Percentiles rank a stretch among this genome's conserved stretches.
Conservation (phyloP, 495 filamentous ascomycete species). For the Parathielavia appendiculata region DNA sequence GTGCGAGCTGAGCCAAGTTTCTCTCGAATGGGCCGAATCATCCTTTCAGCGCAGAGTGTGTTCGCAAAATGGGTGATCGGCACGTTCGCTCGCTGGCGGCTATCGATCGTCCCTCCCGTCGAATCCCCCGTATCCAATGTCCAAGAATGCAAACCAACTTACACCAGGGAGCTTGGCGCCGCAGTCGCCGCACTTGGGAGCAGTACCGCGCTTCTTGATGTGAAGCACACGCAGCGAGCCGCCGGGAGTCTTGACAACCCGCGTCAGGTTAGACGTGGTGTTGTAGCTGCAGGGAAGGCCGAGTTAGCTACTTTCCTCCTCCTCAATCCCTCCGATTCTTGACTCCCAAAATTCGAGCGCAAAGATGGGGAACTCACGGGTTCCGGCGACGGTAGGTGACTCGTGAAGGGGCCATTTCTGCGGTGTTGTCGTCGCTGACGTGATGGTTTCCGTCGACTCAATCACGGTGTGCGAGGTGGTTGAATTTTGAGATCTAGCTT, state of each 20-base stretch:
- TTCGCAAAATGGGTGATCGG: neutral
- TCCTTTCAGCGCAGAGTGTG: neutral
- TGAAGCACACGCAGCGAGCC: constrained; percentile 91
- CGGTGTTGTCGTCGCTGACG: constrained; percentile 53
- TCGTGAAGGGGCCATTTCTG: constrained; percentile 55
- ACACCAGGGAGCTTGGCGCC: constrained; percentile 91
- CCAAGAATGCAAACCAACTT: constrained; percentile 44
- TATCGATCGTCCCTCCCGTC: neutral
- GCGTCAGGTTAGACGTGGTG: constrained; percentile 93
- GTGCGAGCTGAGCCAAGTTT: neutral
- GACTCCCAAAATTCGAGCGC: constrained; percentile 3
- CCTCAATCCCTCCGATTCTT: constrained; percentile 11
- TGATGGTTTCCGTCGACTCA: constrained; percentile 42
- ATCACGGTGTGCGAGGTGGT: constrained; percentile 43
- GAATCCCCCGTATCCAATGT: constrained; percentile 1
- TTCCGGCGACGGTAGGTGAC: constrained; percentile 76
- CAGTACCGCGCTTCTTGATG: constrained; percentile 96
- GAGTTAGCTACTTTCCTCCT: constrained; percentile 23
- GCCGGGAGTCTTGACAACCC: constrained; percentile 92
- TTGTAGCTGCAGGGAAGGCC: constrained; percentile 65
- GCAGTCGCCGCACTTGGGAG: constrained; percentile 98
- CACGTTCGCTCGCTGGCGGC: constrained; percentile 5
- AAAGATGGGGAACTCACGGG: constrained; percentile 60
- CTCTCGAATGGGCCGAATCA: neutral
- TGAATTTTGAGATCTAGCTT: constrained; percentile 40